Evolutionary conservation across 2,329 filamentous ascomycete species (phyloP), one percentile per base, ranked within the genome.

Genomic region (Magnaporthiopsis rhizophila): DNA sequence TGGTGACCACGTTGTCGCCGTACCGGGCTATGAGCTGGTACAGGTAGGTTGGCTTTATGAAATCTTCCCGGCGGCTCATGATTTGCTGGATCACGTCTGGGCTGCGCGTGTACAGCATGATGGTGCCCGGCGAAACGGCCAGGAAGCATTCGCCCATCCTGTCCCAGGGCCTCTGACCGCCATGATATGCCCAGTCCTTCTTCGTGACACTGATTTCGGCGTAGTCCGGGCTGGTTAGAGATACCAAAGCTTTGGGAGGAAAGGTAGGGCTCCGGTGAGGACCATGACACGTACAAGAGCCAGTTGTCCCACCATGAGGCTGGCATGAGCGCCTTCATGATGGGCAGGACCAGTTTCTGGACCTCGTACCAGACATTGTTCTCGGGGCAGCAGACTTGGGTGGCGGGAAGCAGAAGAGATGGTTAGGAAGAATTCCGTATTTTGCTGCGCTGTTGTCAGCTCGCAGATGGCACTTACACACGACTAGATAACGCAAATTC

Each of bases 1-100:
- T 86, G 0, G 85, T 86, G 28, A 93, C 75, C 1, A 93, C 82
- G 71, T 91, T 94, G 64, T 85, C 81, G 50, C 90, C 90, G 72
- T 89, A 93, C 28, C 89, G 77, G 60, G 86, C 81, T 36, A 90
- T 76, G 18, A 84, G 77, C 24, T 73, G 74, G 70, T 90, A 90
- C 64, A 83, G 75, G 65, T 83, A 75, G 18, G 84, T 81, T 9
- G 86, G 84, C 75, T 91, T 91, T 59, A 87, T 88, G 70, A 93
- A 93, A 66, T 87, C 83, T 61, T 89, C 89, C 58, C 89, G 82
- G 60, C 87, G 80, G 4, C 81, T 78, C 1, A 86, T 85, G 63
- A 94, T 83, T 71, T 90, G 86, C 65, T 80, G 80, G 64, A 90
- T 85, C 24, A 82, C 84, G 65, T 88, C 86, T 21, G 89, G 83